These are phyloP conservation scores for Chlorella sp. DNA, from an alignment of 139 green algal species.

Conservation along the genomic window DNA sequence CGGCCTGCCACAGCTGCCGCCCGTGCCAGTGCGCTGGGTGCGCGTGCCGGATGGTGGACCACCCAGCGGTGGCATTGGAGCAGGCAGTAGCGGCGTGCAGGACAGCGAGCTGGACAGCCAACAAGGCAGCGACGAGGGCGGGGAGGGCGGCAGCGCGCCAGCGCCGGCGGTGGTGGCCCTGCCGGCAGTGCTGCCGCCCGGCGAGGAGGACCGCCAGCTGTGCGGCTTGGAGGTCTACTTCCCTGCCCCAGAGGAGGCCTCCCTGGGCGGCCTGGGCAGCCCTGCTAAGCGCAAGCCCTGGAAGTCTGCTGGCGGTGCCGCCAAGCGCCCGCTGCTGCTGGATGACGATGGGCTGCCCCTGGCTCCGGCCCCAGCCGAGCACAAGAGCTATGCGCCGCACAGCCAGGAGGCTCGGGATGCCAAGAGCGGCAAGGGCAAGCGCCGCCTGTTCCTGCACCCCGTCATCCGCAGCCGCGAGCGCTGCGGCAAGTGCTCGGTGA, in stretches of 20 bases:
- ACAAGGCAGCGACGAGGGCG: too few species aligned
- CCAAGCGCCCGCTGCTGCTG: too few species aligned
- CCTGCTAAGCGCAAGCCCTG: not conserved
- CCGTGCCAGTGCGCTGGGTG: constrained; percentile 9
- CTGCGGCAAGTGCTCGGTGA: constrained; percentile 15
- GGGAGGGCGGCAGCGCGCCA: too few species aligned
- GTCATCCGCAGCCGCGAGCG: constrained; percentile 29
- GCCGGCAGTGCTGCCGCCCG: not conserved
- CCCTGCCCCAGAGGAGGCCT: not conserved
- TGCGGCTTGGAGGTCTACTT: not conserved
- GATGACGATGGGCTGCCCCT: not conserved
- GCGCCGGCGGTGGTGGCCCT: not conserved
- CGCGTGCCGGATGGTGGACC: not conserved
- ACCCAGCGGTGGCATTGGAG: too few species aligned
- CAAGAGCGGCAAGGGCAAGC: constrained; percentile 34
- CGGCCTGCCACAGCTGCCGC: not conserved
- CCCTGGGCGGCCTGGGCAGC: not conserved
- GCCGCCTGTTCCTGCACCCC: constrained; percentile 9
- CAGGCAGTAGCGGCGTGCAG: too few species aligned
- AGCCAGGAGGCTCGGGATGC: constrained; percentile 27
- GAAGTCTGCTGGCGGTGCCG: too few species aligned
- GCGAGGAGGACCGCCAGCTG: not conserved
- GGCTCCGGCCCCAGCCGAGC: not conserved
- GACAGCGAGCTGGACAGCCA: too few species aligned
- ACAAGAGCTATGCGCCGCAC: not conserved